Conservation (phyloP, 176 grass and related monocot genomes). For the Oryza officinalis region DNA sequence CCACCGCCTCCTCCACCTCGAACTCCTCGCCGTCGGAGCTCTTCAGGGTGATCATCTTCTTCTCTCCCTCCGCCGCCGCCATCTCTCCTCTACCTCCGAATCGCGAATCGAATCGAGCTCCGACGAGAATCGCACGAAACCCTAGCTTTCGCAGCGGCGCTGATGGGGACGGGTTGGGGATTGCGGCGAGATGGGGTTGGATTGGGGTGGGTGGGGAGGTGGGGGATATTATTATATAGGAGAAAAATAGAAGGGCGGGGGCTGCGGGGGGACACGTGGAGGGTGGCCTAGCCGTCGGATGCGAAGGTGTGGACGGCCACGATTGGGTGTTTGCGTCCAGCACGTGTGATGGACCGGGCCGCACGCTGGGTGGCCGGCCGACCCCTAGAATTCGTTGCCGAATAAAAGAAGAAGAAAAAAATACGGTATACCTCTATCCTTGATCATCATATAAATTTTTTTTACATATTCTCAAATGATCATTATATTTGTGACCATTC, state of each 20-base stretch:
- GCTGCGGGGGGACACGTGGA: not conserved
- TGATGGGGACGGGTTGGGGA: not conserved
- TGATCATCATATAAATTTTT: no score
- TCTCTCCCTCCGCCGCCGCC: constrained; percentile 33
- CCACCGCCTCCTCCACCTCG: constrained; percentile 43
- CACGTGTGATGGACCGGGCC: not conserved
- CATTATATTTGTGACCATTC: no score
- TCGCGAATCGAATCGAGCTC: not conserved
- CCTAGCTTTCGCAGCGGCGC: not conserved
- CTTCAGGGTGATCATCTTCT: constrained; percentile 43
- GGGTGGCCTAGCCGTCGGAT: not conserved
- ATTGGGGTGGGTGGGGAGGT: not conserved
- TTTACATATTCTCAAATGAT: no score
- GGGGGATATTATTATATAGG: not conserved
- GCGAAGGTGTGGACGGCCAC: not conserved
- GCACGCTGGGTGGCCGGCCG: no score
- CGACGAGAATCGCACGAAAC: constrained; percentile 14
- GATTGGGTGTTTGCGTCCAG: not conserved
- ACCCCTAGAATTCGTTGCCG: not conserved
- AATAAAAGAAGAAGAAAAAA: no score
- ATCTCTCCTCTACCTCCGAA: not conserved
- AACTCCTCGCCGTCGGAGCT: constrained; percentile 44
- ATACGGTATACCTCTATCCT: no score
- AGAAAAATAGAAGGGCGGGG: no score
- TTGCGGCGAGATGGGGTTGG: not conserved